These are phyloP conservation scores for Cyclocybe cylindracea DNA, from an alignment of 768 basidiomycete genomes.

Conservation along the genomic window DNA sequence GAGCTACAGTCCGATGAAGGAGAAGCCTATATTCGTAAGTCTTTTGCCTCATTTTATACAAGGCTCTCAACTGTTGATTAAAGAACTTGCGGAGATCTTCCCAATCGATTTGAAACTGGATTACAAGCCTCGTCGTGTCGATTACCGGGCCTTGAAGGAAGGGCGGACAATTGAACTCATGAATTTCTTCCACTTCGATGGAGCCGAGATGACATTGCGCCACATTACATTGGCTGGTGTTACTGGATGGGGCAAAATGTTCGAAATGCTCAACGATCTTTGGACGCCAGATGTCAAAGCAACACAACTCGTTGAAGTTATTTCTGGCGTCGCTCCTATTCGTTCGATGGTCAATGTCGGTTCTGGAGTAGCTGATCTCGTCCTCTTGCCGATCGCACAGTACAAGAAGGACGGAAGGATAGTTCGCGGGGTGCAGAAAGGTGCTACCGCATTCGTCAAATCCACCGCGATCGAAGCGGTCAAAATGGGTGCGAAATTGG, in stretches of 20 bases:
- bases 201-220: constrained; percentile 95
- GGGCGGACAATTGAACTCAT: constrained; percentile 95
- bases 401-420: constrained; percentile 96
- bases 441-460: constrained; percentile 89
- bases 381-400: constrained; percentile 94
- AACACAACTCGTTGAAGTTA: constrained; percentile 94
- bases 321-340: constrained; percentile 95
- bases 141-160: constrained; percentile 87
- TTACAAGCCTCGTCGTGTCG: constrained; percentile 96
- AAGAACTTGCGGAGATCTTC: constrained; percentile 94
- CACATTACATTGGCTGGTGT: constrained; percentile 93
- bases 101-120: constrained; percentile 95
- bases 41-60: not conserved
- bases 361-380: constrained; percentile 93
- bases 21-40: constrained; percentile 44
- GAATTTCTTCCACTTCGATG: constrained; percentile 99
- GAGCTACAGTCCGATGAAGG: constrained; percentile 35
- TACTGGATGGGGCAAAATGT: constrained; percentile 88
- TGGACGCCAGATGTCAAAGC: constrained; percentile 99
- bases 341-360: constrained; percentile 97
- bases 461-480: constrained; percentile 95
- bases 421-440: constrained; percentile 91
- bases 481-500: constrained; percentile 89
- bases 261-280: constrained; percentile 91
- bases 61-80: not conserved